Conservation (phyloP, 2,329 filamentous ascomycete species). For the Aspergillus fumigatiaffinis region DNA sequence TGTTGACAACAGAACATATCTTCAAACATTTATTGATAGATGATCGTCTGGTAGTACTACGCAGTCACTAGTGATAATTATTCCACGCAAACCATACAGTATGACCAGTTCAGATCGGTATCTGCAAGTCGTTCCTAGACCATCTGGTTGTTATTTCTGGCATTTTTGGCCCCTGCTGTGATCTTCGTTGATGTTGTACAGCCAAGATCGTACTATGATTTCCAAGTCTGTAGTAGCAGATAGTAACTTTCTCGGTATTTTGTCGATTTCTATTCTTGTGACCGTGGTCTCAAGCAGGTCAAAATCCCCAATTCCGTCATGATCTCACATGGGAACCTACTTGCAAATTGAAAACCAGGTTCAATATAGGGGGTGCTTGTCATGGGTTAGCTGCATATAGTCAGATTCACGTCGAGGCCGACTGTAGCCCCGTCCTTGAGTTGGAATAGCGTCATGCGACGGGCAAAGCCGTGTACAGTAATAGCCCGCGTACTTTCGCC, state of each 20-base stretch:
- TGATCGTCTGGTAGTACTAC: no score
- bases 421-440: not conserved
- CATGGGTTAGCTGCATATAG: not conserved
- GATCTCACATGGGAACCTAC: not conserved
- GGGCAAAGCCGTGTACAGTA: not conserved
- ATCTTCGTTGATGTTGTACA: slow-evolving; percentile 7
- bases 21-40: not conserved
- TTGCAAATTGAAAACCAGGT: not conserved
- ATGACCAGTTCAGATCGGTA: not conserved
- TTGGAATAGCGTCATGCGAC: not conserved
- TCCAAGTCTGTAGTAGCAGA: slow-evolving; percentile 6
- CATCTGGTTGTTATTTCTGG: slow-evolving; percentile 4
- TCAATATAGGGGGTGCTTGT: not conserved
- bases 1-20: not conserved
- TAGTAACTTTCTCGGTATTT: not conserved
- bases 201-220: slow-evolving; percentile 15
- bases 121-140: not conserved
- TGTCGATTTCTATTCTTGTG: not conserved
- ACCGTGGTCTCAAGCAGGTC: not conserved
- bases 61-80: not conserved
- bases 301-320: not conserved
- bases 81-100: not conserved
- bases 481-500: not conserved
- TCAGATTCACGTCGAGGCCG: not conserved
- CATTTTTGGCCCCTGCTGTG: not conserved